Percentiles rank a stretch among this genome's conserved stretches.
Evolutionary conservation across 2,329 filamentous ascomycete species (phyloP).

Genomic region (Dissoconium aciculare): DNA sequence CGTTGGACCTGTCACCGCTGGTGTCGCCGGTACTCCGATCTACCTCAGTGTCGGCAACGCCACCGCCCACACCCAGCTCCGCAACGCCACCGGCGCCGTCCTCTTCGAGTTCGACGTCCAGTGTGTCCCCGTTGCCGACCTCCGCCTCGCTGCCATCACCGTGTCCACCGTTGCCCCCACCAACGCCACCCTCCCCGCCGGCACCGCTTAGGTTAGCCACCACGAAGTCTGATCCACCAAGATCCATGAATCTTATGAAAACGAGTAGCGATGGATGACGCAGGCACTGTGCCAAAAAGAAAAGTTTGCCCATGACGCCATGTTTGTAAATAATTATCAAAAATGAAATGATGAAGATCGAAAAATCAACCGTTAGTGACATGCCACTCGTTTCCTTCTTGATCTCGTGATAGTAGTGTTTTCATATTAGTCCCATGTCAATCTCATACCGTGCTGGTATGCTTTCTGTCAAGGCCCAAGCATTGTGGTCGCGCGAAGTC

Average conservation of each 20-base stretch:
- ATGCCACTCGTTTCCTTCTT: slow-evolving; percentile 1
- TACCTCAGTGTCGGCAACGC: slow-evolving; percentile 1
- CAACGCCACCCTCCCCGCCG: no score
- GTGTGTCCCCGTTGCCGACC: not conserved
- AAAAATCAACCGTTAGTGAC: no score
- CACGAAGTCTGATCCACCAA: no score
- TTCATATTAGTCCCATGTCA: not conserved
- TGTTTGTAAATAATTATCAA: no score
- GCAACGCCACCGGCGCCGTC: not conserved
- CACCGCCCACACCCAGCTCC: not conserved
- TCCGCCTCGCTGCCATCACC: slow-evolving; percentile 3
- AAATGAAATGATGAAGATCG: no score
- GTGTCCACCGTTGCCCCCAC: no score
- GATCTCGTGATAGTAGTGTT: not conserved
- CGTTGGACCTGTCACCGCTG: slow-evolving; percentile 4
- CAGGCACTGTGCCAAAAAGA: no score
- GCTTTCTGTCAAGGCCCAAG: not conserved
- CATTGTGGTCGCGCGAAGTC: not conserved
- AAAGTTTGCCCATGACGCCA: no score
- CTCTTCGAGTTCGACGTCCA: not conserved
- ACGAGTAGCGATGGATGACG: no score
- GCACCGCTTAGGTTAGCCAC: no score
- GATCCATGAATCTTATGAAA: no score
- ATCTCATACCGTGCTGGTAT: not conserved
- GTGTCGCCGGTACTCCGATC: slow-evolving; percentile 1